A percentile compares a stretch with the other conserved stretches of the same genome.
Conservation (phyloP, 768 basidiomycete genomes). For the Xerocomellus intermedius region DNA sequence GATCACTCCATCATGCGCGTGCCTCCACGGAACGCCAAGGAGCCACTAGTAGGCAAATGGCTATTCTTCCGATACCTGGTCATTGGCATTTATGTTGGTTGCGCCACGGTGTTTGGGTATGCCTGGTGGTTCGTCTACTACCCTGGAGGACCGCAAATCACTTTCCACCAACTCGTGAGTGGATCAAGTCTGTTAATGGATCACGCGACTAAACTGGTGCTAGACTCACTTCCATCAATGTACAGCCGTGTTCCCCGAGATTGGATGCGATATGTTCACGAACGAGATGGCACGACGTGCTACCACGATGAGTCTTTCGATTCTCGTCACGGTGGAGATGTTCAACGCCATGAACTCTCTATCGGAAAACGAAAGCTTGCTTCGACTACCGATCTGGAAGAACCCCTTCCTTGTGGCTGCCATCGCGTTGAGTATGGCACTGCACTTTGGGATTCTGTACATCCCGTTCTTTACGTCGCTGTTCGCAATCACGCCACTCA, state of each 20-base stretch:
- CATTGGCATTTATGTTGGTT: slow-evolving; percentile 90
- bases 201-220: slow-evolving; percentile 2
- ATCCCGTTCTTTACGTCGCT: slow-evolving; percentile 92
- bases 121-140: slow-evolving; percentile 99
- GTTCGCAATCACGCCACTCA: slow-evolving; percentile 91
- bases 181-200: not conserved
- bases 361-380: slow-evolving; percentile 92
- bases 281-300: slow-evolving; percentile 82
- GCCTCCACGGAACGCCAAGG: slow-evolving; percentile 85
- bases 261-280: slow-evolving; percentile 96
- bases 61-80: slow-evolving; percentile 95
- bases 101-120: slow-evolving; percentile 94
- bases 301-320: slow-evolving; percentile 95
- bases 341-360: slow-evolving; percentile 98
- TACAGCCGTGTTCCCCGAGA: slow-evolving; percentile 73
- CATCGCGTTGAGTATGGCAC: slow-evolving; percentile 84
- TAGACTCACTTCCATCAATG: slow-evolving; percentile 98
- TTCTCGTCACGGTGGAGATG: slow-evolving; percentile 95
- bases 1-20: slow-evolving; percentile 97
- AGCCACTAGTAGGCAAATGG: slow-evolving; percentile 91
- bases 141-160: slow-evolving; percentile 85
- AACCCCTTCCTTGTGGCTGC: slow-evolving; percentile 91
- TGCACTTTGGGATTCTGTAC: slow-evolving; percentile 95
- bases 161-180: slow-evolving; percentile 88
- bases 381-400: slow-evolving; percentile 89